These are phyloP conservation scores for Hypoxylon sp. DNA, from an alignment of 2,329 filamentous ascomycete species.

Conservation along the genomic window DNA sequence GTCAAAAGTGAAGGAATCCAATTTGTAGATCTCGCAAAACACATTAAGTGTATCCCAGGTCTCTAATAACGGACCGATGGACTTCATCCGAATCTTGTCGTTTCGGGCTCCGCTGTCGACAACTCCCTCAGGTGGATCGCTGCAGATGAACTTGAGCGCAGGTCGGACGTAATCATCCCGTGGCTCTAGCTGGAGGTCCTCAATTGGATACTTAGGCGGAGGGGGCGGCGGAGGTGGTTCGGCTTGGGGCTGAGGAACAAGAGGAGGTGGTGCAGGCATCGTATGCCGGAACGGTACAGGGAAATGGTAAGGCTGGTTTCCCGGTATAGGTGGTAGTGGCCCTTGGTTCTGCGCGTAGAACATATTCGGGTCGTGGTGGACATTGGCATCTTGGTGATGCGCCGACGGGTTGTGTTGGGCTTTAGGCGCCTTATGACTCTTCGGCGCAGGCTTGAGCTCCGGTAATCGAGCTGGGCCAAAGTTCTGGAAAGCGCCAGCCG, in stretches of 20 bases:
- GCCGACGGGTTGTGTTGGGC: slow-evolving; percentile 59
- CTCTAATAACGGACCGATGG: slow-evolving; percentile 87
- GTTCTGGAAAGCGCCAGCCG: slow-evolving; percentile 53
- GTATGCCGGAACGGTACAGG: slow-evolving; percentile 61
- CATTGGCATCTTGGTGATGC: slow-evolving; percentile 58
- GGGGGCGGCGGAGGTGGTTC: slow-evolving; percentile 79
- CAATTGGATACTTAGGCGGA: slow-evolving; percentile 92
- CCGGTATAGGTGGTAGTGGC: slow-evolving; percentile 59
- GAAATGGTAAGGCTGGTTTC: slow-evolving; percentile 65
- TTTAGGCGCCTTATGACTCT: slow-evolving; percentile 75
- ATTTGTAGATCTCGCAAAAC: slow-evolving; percentile 93
- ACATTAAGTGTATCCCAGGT: slow-evolving; percentile 98
- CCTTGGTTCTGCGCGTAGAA: slow-evolving; percentile 58
- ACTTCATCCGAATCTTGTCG: slow-evolving; percentile 82
- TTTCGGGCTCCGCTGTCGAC: slow-evolving; percentile 64
- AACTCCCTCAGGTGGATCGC: slow-evolving; percentile 69
- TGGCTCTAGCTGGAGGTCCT: slow-evolving; percentile 87
- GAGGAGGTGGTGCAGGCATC: slow-evolving; percentile 63
- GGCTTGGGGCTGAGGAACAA: slow-evolving; percentile 57
- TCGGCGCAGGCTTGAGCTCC: slow-evolving; percentile 80
- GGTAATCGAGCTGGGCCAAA: slow-evolving; percentile 73
- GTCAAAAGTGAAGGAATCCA: slow-evolving; percentile 98
- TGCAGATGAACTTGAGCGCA: slow-evolving; percentile 81
- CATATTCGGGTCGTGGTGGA: slow-evolving; percentile 58
- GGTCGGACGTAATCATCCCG: slow-evolving; percentile 78